Conservation (phyloP, 306 rosid genomes). For the Medicago lupulina region DNA sequence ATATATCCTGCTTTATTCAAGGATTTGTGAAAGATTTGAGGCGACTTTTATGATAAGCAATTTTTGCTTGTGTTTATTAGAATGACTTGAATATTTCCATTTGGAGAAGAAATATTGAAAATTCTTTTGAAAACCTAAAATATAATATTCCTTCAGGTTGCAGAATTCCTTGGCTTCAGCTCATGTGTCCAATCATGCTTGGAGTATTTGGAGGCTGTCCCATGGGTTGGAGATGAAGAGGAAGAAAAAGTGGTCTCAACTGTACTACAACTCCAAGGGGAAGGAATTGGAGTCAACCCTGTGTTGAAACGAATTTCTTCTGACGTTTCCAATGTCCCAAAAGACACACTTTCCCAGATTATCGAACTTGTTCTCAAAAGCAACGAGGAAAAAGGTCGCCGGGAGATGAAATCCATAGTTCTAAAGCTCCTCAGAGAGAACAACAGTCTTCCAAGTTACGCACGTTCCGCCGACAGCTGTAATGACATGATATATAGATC, state of each 20-base stretch:
- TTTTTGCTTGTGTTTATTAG: neutral
- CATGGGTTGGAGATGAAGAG: conserved; percentile 97
- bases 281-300: conserved; percentile 81
- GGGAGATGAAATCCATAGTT: conserved; percentile 93
- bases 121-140: conserved; percentile 24
- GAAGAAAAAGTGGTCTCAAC: conserved; percentile 92
- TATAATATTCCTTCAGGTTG: conserved; percentile 61
- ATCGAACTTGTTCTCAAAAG: conserved; percentile 86
- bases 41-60: conserved; percentile 5
- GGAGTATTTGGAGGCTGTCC: conserved; percentile 92
- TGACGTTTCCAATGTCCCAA: conserved; percentile 59
- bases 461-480: conserved; percentile 57
- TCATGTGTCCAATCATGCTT: conserved; percentile 84
- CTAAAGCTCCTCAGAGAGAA: conserved; percentile 91
- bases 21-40: too few relatives aligned
- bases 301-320: conserved; percentile 89
- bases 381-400: conserved; percentile 89
- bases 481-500: conserved; percentile 70
- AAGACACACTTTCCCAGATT: conserved; percentile 77
- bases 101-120: neutral
- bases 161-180: conserved; percentile 82
- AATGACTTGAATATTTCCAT: neutral
- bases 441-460: conserved; percentile 63
- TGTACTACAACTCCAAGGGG: conserved; percentile 77
- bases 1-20: too few relatives aligned